Evolutionary conservation across 2,329 filamentous ascomycete genomes (phyloP).

Genomic region (Penicillium hordei): DNA sequence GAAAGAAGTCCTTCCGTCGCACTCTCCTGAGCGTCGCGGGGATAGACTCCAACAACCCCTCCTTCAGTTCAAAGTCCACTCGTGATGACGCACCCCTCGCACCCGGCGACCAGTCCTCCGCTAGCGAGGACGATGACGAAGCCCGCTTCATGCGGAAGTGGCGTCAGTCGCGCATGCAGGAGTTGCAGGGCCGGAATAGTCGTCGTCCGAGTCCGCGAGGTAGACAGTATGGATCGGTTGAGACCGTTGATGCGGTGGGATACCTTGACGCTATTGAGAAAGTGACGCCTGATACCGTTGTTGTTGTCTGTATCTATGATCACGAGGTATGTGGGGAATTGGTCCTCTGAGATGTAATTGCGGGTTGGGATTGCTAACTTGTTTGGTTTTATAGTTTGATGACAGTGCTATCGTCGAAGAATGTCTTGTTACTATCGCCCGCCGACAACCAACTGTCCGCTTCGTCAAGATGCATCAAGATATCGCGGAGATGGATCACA

Average conservation of each 20-base stretch:
- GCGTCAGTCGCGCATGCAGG: slow-evolving; percentile 75
- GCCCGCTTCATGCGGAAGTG: slow-evolving; percentile 80
- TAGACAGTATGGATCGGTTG: slow-evolving; percentile 73
- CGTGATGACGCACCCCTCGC: slow-evolving; percentile 25
- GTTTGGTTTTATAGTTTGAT: slow-evolving; percentile 59
- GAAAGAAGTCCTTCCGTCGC: slow-evolving; percentile 48
- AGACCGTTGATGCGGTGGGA: slow-evolving; percentile 82
- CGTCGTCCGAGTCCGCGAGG: slow-evolving; percentile 74
- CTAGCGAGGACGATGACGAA: slow-evolving; percentile 65
- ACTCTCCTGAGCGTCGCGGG: slow-evolving; percentile 42
- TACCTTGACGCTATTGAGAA: slow-evolving; percentile 97
- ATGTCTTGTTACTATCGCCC: slow-evolving; percentile 73
- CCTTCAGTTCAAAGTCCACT: slow-evolving; percentile 26
- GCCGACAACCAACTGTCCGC: slow-evolving; percentile 67
- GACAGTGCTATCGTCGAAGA: slow-evolving; percentile 77
- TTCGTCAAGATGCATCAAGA: slow-evolving; percentile 90
- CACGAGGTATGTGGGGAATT: slow-evolving; percentile 63
- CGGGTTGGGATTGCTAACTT: not conserved
- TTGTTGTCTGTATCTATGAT: slow-evolving; percentile 93
- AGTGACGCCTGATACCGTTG: slow-evolving; percentile 73
- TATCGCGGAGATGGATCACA: slow-evolving; percentile 91
- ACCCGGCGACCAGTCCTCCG: slow-evolving; percentile 17
- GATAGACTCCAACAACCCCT: slow-evolving; percentile 30
- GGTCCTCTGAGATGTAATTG: not conserved
- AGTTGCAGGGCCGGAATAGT: slow-evolving; percentile 68